Base-by-base conservation (phyloP, 2,329 filamentous ascomycete species). In the Pseudogymnoascus pannorum region DNA sequence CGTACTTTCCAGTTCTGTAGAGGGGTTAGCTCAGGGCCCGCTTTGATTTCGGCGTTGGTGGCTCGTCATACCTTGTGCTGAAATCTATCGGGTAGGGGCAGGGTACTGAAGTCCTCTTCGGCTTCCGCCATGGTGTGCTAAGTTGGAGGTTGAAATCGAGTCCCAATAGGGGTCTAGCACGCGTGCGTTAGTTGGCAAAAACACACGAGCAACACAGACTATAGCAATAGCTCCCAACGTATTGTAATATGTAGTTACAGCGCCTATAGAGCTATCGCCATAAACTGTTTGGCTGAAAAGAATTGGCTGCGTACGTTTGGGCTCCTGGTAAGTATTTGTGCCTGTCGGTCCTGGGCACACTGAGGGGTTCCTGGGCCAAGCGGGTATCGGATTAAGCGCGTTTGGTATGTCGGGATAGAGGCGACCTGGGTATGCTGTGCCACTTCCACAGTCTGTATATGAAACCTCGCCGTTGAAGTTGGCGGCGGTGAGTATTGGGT, bases 1-100 rank as follows among this genome's bases (percentile, higher is more conserved):
- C 94, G 85, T 42, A 96, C 92, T 82, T 99, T 99, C 94, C 94
- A 99, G 71, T 89, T 85, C 88, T 89, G 69, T 26, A 31, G 20
- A 57, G 18, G n/a, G 60, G 12, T 38, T 26, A 64, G 66, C 48
- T 24, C 42, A 60, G 58, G 44, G 22, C 35, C 57, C 33, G n/a
- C 33, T 26, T 22, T n/a, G 33, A 36, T 26, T 57, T 26, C 38
- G 5, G 33, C 6, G 35, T 12, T 44, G 9, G 2, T 9, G 4
- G 48, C 14, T 1, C 14, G 9, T 18, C 60, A 60, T 69, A 87
- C 85, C 79, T 96, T 96, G 79, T 96, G 91, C 60, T 83, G 79
- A 76, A 92, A 95, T 72, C 91, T 85, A 66, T 96, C 91, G 48
- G 85, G 79, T 61, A 96, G 75, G 44, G 91, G 88, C 64, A 96